Evolutionary conservation across 2,329 filamentous ascomycete species (phyloP).

Genomic region (Exutisphaerella laricina): DNA sequence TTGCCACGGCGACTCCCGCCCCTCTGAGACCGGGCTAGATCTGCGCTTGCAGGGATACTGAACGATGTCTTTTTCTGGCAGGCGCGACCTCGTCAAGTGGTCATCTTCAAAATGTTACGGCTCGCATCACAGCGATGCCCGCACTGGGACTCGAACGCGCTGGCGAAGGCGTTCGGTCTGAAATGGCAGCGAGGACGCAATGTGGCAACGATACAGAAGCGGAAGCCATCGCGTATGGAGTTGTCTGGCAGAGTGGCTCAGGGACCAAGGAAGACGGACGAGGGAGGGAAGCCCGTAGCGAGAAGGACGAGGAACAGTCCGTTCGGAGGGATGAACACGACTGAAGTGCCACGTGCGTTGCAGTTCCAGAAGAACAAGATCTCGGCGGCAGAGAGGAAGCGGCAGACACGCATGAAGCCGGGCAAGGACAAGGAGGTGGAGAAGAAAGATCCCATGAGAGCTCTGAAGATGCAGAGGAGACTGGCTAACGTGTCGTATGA

Average conservation of each 20-base stretch:
- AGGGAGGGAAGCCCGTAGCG: constrained; percentile 29
- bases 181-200: constrained; percentile 36
- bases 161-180: constrained; percentile 24
- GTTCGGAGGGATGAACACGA: constrained; percentile 57
- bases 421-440: constrained; percentile 36
- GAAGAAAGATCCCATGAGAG: constrained; percentile 60
- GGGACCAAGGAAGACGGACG: constrained; percentile 20
- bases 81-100: neutral
- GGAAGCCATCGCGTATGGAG: constrained; percentile 47
- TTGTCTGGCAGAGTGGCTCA: constrained; percentile 44
- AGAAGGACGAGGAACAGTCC: constrained; percentile 45
- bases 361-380: constrained; percentile 27
- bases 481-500: constrained; percentile 72
- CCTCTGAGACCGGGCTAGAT: too few relatives aligned
- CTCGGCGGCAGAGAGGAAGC: constrained; percentile 40
- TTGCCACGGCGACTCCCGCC: too few relatives aligned
- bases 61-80: too few relatives aligned
- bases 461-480: constrained; percentile 87
- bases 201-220: constrained; percentile 39
- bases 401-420: constrained; percentile 50
- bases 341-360: constrained; percentile 30
- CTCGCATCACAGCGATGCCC: constrained; percentile 33
- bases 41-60: too few relatives aligned
- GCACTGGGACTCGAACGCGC: constrained; percentile 37
- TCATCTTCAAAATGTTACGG: constrained; percentile 27